These are phyloP conservation scores for Protomyces macrosporus DNA, from an alignment of 1,139 yeast species.

Conservation along the genomic window DNA sequence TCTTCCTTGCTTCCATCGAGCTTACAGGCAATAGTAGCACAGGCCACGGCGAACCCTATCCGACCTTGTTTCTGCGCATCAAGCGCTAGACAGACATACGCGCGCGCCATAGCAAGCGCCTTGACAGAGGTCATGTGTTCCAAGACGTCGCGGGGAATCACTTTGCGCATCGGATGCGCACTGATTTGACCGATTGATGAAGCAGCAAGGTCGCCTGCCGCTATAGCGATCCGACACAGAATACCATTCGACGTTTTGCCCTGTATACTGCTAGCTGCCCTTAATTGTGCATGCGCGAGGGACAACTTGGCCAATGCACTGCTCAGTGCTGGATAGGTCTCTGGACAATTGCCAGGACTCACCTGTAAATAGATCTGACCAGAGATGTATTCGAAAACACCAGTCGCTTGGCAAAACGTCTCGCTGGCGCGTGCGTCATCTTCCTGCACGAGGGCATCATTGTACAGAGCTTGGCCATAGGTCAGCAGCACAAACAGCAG, in stretches of 20 bases:
- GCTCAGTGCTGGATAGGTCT: constrained; percentile 5
- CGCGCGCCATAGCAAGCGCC: not conserved
- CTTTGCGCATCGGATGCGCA: constrained; percentile 14
- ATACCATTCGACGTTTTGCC: constrained; percentile 8
- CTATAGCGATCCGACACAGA: constrained; percentile 14
- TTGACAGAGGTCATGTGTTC: not conserved
- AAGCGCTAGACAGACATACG: constrained; percentile 7
- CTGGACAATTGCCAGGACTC: constrained; percentile 2
- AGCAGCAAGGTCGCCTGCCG: constrained; percentile 10
- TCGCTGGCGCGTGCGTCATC: not conserved
- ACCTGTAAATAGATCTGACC: not conserved
- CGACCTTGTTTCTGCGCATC: constrained; percentile 6
- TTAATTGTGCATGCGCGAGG: constrained; percentile 11
- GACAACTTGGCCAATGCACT: not conserved
- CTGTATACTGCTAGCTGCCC: not conserved
- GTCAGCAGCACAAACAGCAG: constrained; percentile 17
- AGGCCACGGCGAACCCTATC: constrained; percentile 9
- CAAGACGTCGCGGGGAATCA: not conserved
- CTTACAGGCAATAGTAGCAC: constrained; percentile 5
- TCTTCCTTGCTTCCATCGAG: not conserved
- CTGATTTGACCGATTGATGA: constrained; percentile 7
- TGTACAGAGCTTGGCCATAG: constrained; percentile 17
- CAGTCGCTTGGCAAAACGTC: constrained; percentile 12
- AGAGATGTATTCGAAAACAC: constrained; percentile 3
- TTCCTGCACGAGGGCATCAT: not conserved